Percentiles rank a stretch among this genome's conserved stretches.
Conservation (phyloP, 2,329 filamentous ascomycete genomes). For the Fusarium nurragi region DNA sequence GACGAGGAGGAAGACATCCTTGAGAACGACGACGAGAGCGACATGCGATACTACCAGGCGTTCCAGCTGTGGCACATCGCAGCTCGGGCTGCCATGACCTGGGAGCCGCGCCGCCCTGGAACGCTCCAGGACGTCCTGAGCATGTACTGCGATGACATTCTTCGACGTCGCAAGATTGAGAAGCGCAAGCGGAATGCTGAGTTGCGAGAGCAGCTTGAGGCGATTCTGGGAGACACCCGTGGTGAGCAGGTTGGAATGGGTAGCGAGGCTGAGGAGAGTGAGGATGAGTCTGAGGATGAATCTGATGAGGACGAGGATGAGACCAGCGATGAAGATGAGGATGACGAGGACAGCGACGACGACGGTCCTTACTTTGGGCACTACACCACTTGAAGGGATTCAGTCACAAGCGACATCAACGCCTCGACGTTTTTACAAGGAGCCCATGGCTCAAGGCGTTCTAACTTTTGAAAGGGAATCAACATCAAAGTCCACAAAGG, state of each 20-base stretch:
- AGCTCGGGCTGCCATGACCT: constrained; percentile 20
- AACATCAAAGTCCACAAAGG: neutral
- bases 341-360: neutral
- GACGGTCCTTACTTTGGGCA: constrained; percentile 2
- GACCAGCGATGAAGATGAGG: neutral
- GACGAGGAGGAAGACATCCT: constrained; percentile 9
- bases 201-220: constrained; percentile 14
- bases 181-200: constrained; percentile 7
- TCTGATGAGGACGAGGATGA: neutral
- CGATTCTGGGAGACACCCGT: constrained; percentile 17
- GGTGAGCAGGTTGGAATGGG: constrained; percentile 4
- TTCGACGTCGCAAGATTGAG: constrained; percentile 8
- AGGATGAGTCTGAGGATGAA: neutral
- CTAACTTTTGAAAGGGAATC: neutral
- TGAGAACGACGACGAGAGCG: neutral
- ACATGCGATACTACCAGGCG: constrained; percentile 14
- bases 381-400: neutral
- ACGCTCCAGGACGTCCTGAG: constrained; percentile 4
- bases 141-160: constrained; percentile 24
- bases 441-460: neutral
- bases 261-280: constrained; percentile 1
- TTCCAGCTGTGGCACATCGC: constrained; percentile 34
- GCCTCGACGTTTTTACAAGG: neutral
- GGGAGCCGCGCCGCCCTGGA: constrained; percentile 14
- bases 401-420: neutral